Conservation (phyloP, 2,329 filamentous ascomycete species). For the Lecanosticta acicola region DNA sequence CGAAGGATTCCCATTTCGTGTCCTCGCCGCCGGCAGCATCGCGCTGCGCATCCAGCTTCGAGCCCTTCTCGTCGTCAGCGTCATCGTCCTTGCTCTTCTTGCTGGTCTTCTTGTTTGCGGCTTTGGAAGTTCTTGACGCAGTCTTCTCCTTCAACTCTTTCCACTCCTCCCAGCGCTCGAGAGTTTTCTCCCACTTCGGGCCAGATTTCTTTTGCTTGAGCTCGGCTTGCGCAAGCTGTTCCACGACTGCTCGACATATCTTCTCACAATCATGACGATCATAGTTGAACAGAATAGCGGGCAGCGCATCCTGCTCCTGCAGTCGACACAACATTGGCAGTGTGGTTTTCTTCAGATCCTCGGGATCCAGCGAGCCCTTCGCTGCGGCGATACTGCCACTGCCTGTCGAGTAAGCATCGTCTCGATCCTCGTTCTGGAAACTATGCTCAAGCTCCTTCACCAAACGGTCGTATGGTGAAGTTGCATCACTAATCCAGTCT, state of each 20-base stretch:
- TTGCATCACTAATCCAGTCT: conserved; percentile 54
- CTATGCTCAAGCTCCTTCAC: conserved; percentile 44
- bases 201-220: conserved; percentile 52
- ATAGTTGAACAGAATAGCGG: conserved; percentile 73
- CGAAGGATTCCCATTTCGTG: conserved; percentile 58
- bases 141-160: conserved; percentile 44
- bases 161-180: conserved; percentile 55
- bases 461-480: conserved; percentile 50
- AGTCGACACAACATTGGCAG: conserved; percentile 57
- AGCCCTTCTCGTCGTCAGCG: conserved; percentile 42
- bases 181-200: conserved; percentile 55
- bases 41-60: conserved; percentile 53
- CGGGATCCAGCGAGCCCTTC: conserved; percentile 2
- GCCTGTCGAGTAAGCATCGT: conserved; percentile 22
- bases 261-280: conserved; percentile 61
- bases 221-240: conserved; percentile 52
- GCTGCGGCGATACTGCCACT: conserved; percentile 8
- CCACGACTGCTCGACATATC: conserved; percentile 49
- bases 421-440: conserved; percentile 22
- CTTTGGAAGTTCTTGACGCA: conserved; percentile 27
- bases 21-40: conserved; percentile 53
- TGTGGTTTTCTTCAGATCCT: conserved; percentile 41
- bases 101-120: conserved; percentile 35
- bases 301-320: conserved; percentile 59
- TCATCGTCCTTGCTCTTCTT: conserved; percentile 37